These are phyloP conservation scores for Boletus speciosus DNA, from an alignment of 768 basidiomycete genomes.

Conservation along the genomic window DNA sequence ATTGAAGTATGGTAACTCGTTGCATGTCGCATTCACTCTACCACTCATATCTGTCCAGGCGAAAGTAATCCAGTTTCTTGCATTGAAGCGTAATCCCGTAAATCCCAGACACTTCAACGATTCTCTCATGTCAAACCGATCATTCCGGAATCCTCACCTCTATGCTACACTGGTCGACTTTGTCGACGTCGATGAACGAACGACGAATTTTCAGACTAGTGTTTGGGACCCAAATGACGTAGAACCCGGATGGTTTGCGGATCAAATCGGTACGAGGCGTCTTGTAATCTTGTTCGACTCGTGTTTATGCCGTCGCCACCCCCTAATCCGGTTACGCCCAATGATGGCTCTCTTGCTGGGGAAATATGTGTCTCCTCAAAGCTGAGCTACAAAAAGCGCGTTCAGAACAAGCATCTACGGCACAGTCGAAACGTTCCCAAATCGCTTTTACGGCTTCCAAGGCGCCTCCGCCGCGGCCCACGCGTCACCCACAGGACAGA, in stretches of 20 bases:
- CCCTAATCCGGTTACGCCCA: slow-evolving; percentile 4
- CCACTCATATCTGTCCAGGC: slow-evolving; percentile 42
- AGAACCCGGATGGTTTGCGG: slow-evolving; percentile 69
- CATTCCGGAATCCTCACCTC: slow-evolving; percentile 96
- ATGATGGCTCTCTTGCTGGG: not conserved
- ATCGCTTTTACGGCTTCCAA: slow-evolving; percentile 56
- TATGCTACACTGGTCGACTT: slow-evolving; percentile 95
- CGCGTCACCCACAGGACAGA: slow-evolving; percentile 16
- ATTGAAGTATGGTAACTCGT: slow-evolving; percentile 46
- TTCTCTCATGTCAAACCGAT: slow-evolving; percentile 85
- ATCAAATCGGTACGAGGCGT: slow-evolving; percentile 64
- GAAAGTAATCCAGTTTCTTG: slow-evolving; percentile 77
- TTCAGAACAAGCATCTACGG: slow-evolving; percentile 54
- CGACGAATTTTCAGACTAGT: slow-evolving; percentile 72
- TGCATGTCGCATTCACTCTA: not conserved
- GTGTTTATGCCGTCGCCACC: slow-evolving; percentile 26
- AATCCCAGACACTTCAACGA: slow-evolving; percentile 92
- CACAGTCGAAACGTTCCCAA: slow-evolving; percentile 55
- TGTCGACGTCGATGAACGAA: slow-evolving; percentile 83
- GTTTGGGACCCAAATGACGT: slow-evolving; percentile 74
- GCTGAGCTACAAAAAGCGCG: slow-evolving; percentile 61
- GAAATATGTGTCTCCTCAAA: slow-evolving; percentile 32
- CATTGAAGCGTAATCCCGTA: slow-evolving; percentile 57
- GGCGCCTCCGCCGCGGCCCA: slow-evolving; percentile 6
- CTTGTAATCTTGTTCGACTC: slow-evolving; percentile 11